Percentiles rank a stretch among this genome's conserved stretches.
phyloP scores from a whole-genome alignment of 352 stramenopile species.

The Phytophthora melonis region DNA sequence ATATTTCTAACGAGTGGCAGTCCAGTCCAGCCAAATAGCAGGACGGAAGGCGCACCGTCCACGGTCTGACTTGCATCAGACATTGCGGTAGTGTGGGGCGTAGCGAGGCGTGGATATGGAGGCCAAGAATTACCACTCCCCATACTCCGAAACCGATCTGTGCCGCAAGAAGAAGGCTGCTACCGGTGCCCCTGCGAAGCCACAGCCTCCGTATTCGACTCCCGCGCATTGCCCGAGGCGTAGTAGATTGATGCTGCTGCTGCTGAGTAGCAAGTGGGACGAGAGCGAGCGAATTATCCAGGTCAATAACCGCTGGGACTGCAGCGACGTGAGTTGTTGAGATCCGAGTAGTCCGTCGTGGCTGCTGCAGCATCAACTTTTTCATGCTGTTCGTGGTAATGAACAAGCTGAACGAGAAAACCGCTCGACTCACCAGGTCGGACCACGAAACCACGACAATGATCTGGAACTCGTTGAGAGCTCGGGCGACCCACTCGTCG shows the following conservation, averaged over 20 bases:
- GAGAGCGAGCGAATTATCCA: no score
- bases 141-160: slow-evolving; percentile 21
- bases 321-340: no score
- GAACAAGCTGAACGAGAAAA: slow-evolving; percentile 21
- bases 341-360: neutral
- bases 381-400: slow-evolving; percentile 11
- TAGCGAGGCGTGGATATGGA: slow-evolving; percentile 27
- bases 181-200: no score
- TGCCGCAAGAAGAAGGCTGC: no score
- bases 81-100: slow-evolving; percentile 28
- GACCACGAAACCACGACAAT: slow-evolving; percentile 25
- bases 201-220: no score
- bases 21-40: slow-evolving; percentile 49
- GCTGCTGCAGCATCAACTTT: neutral
- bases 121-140: slow-evolving; percentile 26
- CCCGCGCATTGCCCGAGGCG: no score
- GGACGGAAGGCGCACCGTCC: slow-evolving; percentile 31
- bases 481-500: slow-evolving; percentile 25
- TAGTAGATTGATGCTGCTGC: no score
- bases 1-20: slow-evolving; percentile 23
- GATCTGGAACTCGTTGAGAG: slow-evolving; percentile 28
- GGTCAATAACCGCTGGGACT: no score
- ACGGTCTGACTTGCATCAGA: slow-evolving; percentile 42
- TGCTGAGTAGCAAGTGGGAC: no score
- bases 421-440: slow-evolving; percentile 15